phyloP scores from a whole-genome alignment of 1,139 yeast genomes.

The Yamadazyma atmosphaerica region DNA sequence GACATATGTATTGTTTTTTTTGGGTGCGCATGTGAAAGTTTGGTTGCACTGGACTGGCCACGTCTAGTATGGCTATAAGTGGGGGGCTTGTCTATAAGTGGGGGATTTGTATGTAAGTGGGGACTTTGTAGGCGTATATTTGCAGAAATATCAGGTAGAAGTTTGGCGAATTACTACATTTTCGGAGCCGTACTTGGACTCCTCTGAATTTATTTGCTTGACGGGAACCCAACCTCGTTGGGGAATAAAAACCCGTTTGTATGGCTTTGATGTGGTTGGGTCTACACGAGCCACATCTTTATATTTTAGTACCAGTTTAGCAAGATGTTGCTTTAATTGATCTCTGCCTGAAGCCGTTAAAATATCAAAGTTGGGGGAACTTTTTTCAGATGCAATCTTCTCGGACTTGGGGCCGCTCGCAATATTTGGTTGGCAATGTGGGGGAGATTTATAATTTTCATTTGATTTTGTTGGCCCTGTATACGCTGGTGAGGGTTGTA shows the following conservation, averaged over 20 bases:
- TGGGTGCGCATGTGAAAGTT: conserved; percentile 9
- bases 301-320: too few relatives aligned
- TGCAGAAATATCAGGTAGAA: neutral
- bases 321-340: conserved; percentile 21
- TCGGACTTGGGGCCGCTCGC: neutral
- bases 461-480: too few relatives aligned
- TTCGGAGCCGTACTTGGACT: conserved; percentile 15
- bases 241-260: conserved; percentile 50
- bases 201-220: conserved; percentile 32
- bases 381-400: neutral
- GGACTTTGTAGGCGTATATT: neutral
- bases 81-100: neutral
- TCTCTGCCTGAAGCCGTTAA: conserved; percentile 25
- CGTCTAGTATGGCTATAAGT: conserved; percentile 1
- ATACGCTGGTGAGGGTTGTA: too few relatives aligned
- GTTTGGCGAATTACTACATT: neutral
- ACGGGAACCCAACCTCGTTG: conserved; percentile 53
- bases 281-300: conserved; percentile 21
- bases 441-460: neutral
- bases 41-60: conserved; percentile 8
- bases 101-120: neutral
- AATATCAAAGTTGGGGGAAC: conserved; percentile 22
- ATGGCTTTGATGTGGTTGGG: conserved; percentile 25
- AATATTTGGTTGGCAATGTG: neutral
- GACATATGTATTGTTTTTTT: neutral